phyloP scores from a whole-genome alignment of 2,329 filamentous ascomycete genomes.

The Stemphylium lycopersici region DNA sequence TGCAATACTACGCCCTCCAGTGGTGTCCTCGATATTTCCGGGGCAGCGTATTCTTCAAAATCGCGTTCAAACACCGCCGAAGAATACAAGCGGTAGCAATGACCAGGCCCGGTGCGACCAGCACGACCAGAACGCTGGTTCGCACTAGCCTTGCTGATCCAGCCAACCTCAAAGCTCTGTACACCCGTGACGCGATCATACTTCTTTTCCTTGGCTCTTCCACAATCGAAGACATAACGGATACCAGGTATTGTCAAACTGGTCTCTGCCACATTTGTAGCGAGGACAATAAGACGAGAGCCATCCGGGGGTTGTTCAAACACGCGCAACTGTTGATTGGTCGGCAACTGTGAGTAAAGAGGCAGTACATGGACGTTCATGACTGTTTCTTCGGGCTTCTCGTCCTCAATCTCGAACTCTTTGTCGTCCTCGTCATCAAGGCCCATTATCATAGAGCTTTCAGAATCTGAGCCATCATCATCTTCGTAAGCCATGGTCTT shows the following conservation, averaged over 20 bases:
- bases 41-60: conserved; percentile 83
- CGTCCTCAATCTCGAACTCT: conserved; percentile 64
- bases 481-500: conserved; percentile 49
- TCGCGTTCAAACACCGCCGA: conserved; percentile 92
- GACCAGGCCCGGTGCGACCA: conserved; percentile 91
- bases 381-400: conserved; percentile 68
- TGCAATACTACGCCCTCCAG: conserved; percentile 90
- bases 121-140: conserved; percentile 91
- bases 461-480: conserved; percentile 57
- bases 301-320: conserved; percentile 86
- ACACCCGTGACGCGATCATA: conserved; percentile 90
- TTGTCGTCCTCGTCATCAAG: conserved; percentile 69
- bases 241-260: conserved; percentile 96
- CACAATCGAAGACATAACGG: conserved; percentile 94
- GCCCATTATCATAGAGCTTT: conserved; percentile 66
- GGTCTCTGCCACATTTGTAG: conserved; percentile 96
- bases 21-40: conserved; percentile 88
- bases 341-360: conserved; percentile 89
- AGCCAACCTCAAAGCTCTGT: conserved; percentile 92
- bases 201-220: conserved; percentile 87
- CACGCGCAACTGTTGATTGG: conserved; percentile 86
- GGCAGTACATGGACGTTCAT: conserved; percentile 84
- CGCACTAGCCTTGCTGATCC: conserved; percentile 97
- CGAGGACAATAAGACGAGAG: conserved; percentile 83
- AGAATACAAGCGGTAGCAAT: conserved; percentile 94